A percentile compares a stretch with the other conserved stretches of the same genome.
Conservation (phyloP, 768 basidiomycete species). For the Holtermannia corniformis region DNA sequence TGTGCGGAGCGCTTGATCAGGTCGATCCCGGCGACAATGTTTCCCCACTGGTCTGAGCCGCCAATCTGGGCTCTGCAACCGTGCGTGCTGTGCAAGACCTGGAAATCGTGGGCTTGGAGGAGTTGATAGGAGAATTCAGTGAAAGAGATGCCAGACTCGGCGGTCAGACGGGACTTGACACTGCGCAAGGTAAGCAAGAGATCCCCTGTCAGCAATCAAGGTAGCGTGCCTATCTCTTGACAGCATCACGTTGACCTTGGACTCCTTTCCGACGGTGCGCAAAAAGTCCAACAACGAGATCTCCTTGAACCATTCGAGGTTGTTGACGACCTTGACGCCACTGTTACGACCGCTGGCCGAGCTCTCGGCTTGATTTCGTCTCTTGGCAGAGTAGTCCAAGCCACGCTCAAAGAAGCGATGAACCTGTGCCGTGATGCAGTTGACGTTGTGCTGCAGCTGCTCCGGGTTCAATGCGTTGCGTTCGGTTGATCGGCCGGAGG, state of each 20-base stretch:
- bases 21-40: conserved; percentile 87
- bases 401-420: conserved; percentile 65
- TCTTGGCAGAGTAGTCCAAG: conserved; percentile 51
- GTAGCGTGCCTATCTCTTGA: conserved; percentile 67
- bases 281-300: conserved; percentile 75
- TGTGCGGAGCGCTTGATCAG: conserved; percentile 58
- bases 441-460: conserved; percentile 58
- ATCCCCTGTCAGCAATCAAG: background rate
- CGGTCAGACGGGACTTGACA: conserved; percentile 67
- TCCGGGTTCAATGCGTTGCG: conserved; percentile 57
- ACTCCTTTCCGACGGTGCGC: conserved; percentile 64
- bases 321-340: conserved; percentile 50
- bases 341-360: background rate
- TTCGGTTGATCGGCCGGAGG: conserved; percentile 78
- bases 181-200: conserved; percentile 44
- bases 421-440: conserved; percentile 55
- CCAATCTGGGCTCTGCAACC: conserved; percentile 81
- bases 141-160: conserved; percentile 84
- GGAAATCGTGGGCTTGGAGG: conserved; percentile 92
- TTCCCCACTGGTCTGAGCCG: conserved; percentile 98
- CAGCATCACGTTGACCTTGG: conserved; percentile 81
- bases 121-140: conserved; percentile 97
- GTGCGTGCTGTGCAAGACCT: conserved; percentile 54
- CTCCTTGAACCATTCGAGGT: conserved; percentile 66
- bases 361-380: conserved; percentile 10